Evolutionary conservation across 169 alveolate genomes (phyloP), one percentile per base, ranked within the genome.

Genomic region (Plasmodium relictum): DNA sequence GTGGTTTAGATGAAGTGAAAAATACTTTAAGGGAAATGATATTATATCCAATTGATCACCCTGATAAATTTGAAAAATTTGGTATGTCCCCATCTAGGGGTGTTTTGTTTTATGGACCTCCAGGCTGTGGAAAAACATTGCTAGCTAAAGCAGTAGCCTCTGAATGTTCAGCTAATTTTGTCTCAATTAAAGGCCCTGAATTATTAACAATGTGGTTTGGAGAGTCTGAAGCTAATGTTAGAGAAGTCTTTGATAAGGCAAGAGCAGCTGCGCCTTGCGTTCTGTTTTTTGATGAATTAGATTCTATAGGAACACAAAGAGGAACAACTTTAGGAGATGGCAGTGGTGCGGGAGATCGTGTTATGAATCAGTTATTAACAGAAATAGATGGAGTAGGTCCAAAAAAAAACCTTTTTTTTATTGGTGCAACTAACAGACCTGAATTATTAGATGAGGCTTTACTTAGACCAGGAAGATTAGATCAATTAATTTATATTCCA

Each of bases 381-480:
- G 99, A 99, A 93, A 99, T 99, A 95, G 99, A 99, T 92, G 99
- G 99, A 10, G 99, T 98, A 6, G 99, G 99, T 37, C 98, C 98
- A 20, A 99, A 98, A 97, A 99, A 98, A 95, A 98, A 98, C 91
- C 95, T 99, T n/a, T 99, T 99, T 98, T 97, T 99, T 92, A 98
- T 99, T 45, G 99, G 99, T 22, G 99, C 99, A 16, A 99, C 99
- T 48, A 99, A 99, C 91, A 93, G 99, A 91, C 99, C 99, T 9
- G 99, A 99, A 89, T 96, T 98, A 48, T 95, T 99, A 41, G 99
- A 99, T 92, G 99, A 98, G 91, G 99, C 99, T 24, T 94, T 99
- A 66, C 96, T 99, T 56, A 97, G 99, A 78, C 99, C 99, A 0
- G 99, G 99, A 76, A 96, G 99, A 61, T 95, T 99, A 59, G 99